Base-by-base conservation (phyloP, 148 eudicot genomes). In the Rhododendron williamsianum region DNA sequence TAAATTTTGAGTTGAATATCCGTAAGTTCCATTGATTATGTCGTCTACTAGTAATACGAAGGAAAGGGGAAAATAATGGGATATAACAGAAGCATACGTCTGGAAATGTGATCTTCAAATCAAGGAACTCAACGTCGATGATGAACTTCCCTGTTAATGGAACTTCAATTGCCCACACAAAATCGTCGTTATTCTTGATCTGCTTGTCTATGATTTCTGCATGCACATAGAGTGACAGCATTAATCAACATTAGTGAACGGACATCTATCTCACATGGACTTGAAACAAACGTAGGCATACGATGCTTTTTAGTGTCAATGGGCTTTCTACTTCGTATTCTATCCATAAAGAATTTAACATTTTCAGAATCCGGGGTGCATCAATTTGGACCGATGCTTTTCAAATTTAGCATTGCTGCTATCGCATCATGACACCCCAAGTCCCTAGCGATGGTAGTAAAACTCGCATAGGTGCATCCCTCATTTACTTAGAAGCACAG, bases 111-210 rank as follows among this genome's bases (percentile, higher is more conserved):
- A 83, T 91, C 89, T 95, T 95, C 76, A 96, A 86, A 91, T 96
- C 98, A 81, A 94, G 91, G 89, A 96, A 96, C 87, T 96, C 98
- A 77, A 96, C 90, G 80, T 96, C 98, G 81, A 96, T 92, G 83
- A 96, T 92, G 89, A 94, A 91, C 85, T 91, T 96, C 21, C 93
- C 96, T 1, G 93, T 89, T 38, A 92, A 87, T 27, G 95, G 98
- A 88, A 92, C 92, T 87, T 94, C 95, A 72, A 96, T 84, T 35
- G 93, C 88, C 98, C 98, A 96, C 82, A 93, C 93, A 43, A 96
- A 96, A 85, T 92, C 96, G 81, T 96, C 96, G 89, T 78, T 90
- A 76, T 30, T 90, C 92, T 93, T 96, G 48, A 96, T 91, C 84
- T 89, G 92, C 86, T 91, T 93, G 89, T 96, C 98, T 81, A 30